Conservation (phyloP, 148 eudicot species). For the Heliosperma pusillum region DNA sequence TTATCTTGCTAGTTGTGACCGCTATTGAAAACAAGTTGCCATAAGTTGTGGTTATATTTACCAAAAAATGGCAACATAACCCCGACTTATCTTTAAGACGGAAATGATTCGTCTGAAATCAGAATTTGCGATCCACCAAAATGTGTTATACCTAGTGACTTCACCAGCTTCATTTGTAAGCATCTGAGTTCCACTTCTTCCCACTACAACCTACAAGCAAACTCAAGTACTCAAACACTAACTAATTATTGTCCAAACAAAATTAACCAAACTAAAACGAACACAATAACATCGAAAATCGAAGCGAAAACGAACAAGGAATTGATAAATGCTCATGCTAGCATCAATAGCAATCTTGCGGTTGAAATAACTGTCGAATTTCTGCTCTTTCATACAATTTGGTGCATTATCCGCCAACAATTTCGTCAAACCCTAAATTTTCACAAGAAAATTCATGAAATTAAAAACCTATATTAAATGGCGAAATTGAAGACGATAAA, state of each 20-base stretch:
- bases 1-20: no score
- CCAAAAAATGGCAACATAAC: no score
- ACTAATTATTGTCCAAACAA: not conserved
- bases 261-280: not conserved
- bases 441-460: not conserved
- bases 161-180: constrained; percentile 99
- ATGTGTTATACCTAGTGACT: constrained; percentile 67
- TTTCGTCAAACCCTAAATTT: constrained; percentile 90
- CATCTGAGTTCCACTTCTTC: constrained; percentile 77
- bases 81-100: no score
- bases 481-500: not conserved
- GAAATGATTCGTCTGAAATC: no score
- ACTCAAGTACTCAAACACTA: not conserved
- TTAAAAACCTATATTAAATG: constrained; percentile 1
- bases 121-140: no score
- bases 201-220: constrained; percentile 73
- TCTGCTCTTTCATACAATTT: constrained; percentile 83
- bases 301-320: constrained; percentile 46
- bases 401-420: constrained; percentile 91
- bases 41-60: no score
- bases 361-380: constrained; percentile 84
- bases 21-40: no score
- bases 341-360: constrained; percentile 91
- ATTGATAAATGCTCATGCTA: constrained; percentile 99
- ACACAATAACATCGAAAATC: not conserved